Evolutionary conservation across 768 basidiomycete species (phyloP), one percentile per base, ranked within the genome.

Genomic region (button mushroom (Agaricus bisporus)): DNA sequence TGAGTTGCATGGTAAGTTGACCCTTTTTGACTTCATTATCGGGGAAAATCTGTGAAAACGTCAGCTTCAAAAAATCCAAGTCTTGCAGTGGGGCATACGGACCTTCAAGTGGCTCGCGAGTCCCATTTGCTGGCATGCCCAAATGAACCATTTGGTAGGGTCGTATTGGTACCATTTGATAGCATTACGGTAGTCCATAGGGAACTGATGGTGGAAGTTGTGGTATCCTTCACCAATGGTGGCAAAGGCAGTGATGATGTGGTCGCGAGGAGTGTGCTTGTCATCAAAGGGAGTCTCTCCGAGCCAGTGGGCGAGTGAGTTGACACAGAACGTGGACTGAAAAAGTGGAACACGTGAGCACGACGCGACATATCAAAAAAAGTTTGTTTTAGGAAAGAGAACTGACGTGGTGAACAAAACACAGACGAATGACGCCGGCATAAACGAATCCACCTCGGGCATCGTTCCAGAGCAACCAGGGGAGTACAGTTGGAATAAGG

Each of bases 151-250:
- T 68, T 93, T 93, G 35, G 91, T 93, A 9, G 91, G 91, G 65
- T 92, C 90, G 63, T 92, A 93, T 65, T 93, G 90, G 69, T 88
- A 90, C 90, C 90, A 92, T 69, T 78, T 91, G 77, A 95, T 92
- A 53, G 94, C 94, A 64, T 95, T 95, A 22, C 94, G 82, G 74
- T 94, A 98, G 69, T 98, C 94, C 89, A 92, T 92, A 6, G 94
- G 94, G 81, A 95, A 95, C 65, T 85, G 76, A 57, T 98, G 94
- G 73, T 98, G 94, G 82, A 95, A 95, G 71, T 98, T 98, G 77
- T 98, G 94, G 74, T 98, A 98, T 14, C 94, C 94, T 69, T 98
- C 94, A 50, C 94, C 94, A 63, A 95, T 85, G 36, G 94, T 97
- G 56, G 83, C 86, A 28, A 97, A 73, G 2, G 94, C 94, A 28